Percentiles rank a stretch among this genome's conserved stretches.
Evolutionary conservation across 2,329 filamentous ascomycete genomes (phyloP).

Genomic region (Trichoderma arundinaceum): DNA sequence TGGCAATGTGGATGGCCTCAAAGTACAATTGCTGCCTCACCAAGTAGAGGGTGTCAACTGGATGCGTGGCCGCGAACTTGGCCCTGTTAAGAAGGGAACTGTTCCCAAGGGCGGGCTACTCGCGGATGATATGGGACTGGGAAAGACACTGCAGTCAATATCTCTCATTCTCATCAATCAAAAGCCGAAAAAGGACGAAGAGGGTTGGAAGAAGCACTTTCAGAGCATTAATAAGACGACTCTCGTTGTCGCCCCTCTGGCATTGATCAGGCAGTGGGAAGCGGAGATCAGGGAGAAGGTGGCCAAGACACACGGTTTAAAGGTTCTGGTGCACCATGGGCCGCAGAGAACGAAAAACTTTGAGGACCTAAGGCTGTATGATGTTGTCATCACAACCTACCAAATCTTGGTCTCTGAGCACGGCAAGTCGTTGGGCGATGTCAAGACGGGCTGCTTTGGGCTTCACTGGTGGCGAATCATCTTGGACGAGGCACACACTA

Average conservation of each 20-base stretch:
- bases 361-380: constrained; percentile 79
- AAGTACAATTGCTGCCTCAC: constrained; percentile 87
- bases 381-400: constrained; percentile 97
- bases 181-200: constrained; percentile 64
- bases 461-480: constrained; percentile 95
- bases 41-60: constrained; percentile 92
- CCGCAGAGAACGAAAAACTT: constrained; percentile 80
- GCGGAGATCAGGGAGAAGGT: constrained; percentile 87
- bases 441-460: constrained; percentile 84
- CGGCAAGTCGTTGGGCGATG: constrained; percentile 66
- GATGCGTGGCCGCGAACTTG: constrained; percentile 93
- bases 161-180: constrained; percentile 84
- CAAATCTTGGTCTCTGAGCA: constrained; percentile 94
- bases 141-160: constrained; percentile 95
- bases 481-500: constrained; percentile 94
- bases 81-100: constrained; percentile 77
- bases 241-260: constrained; percentile 88
- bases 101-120: constrained; percentile 92
- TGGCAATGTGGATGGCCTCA: constrained; percentile 73
- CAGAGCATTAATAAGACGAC: constrained; percentile 76
- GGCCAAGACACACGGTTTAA: constrained; percentile 68
- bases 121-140: constrained; percentile 95
- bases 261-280: constrained; percentile 97
- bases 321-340: constrained; percentile 90
- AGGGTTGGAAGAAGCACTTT: constrained; percentile 71